phyloP scores from a whole-genome alignment of 768 basidiomycete genomes.

The Psilocybe cyanescens region DNA sequence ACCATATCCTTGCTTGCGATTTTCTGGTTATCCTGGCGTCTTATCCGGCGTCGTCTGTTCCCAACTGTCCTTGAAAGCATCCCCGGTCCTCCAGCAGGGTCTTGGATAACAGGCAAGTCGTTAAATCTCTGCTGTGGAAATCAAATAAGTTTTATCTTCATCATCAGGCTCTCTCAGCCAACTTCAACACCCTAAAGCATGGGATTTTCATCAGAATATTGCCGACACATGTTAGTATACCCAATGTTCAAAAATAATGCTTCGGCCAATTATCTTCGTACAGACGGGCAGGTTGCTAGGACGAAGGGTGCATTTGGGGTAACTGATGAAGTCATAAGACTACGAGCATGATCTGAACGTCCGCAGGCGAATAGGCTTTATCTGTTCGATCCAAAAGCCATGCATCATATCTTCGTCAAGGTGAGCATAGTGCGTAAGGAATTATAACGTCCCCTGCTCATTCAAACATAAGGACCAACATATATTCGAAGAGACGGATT shows the following conservation, averaged over 20 bases:
- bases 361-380: not conserved
- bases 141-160: not conserved
- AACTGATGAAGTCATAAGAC: slow-evolving; percentile 25
- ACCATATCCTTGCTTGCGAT: not conserved
- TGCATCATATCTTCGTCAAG: slow-evolving; percentile 40
- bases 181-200: slow-evolving; percentile 21
- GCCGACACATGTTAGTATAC: slow-evolving; percentile 29
- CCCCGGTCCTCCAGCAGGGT: not conserved
- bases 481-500: slow-evolving; percentile 30
- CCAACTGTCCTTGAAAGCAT: not conserved
- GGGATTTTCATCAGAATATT: slow-evolving; percentile 36
- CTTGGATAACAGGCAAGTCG: not conserved
- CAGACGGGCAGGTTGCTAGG: not conserved
- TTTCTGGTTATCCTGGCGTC: not conserved
- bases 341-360: not conserved
- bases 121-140: no score
- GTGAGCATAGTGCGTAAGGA: slow-evolving; percentile 1
- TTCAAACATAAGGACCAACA: slow-evolving; percentile 30
- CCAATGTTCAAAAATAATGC: slow-evolving; percentile 1
- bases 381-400: slow-evolving; percentile 35
- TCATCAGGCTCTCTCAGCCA: not conserved
- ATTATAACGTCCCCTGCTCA: not conserved
- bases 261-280: not conserved
- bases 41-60: not conserved
- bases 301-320: slow-evolving; percentile 22